A percentile compares a stretch with the other conserved stretches of the same genome.
Evolutionary conservation across 805 yeast species (phyloP).

Genomic region (Teunomyces funiuensis): DNA sequence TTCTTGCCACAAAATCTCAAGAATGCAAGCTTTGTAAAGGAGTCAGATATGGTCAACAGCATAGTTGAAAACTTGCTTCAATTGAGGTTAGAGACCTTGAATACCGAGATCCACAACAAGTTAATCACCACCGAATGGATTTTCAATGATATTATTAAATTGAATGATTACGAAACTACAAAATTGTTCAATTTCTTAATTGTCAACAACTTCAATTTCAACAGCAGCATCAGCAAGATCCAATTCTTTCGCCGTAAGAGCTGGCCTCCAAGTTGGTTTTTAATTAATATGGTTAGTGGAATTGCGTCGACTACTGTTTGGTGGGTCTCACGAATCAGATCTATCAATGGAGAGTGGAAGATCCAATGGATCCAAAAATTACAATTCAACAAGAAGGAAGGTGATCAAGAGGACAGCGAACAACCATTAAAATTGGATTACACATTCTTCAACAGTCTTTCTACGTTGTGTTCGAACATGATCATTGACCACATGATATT

Average conservation of each 20-base stretch:
- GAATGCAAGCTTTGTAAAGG: conserved; percentile 25
- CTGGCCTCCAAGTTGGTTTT: conserved; percentile 61
- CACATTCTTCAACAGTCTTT: conserved; percentile 37
- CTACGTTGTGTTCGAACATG: conserved; percentile 46
- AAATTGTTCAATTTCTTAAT: conserved; percentile 37
- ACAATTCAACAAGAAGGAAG: conserved; percentile 11
- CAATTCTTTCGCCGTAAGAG: conserved; percentile 48
- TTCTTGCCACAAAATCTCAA: conserved; percentile 15
- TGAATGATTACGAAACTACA: conserved; percentile 48
- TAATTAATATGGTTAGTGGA: conserved; percentile 42
- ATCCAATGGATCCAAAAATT: conserved; percentile 49
- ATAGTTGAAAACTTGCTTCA: conserved; percentile 40
- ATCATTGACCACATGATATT: conserved; percentile 51
- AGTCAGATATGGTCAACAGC: conserved; percentile 29
- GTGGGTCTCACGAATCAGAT: conserved; percentile 54
- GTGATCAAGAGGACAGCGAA: conserved; percentile 2
- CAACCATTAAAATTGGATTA: conserved; percentile 19
- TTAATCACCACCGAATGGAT: conserved; percentile 72
- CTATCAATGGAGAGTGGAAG: conserved; percentile 54
- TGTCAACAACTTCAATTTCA: conserved; percentile 18
- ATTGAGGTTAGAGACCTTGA: conserved; percentile 49
- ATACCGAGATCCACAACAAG: conserved; percentile 52
- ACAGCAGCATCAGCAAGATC: conserved; percentile 14
- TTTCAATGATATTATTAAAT: conserved; percentile 50
- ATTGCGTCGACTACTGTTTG: conserved; percentile 40